Evolutionary conservation across 176 grass and related monocot genomes (phyloP), one percentile per base, ranked within the genome.

Genomic region (Echinochloa phyllopogon): DNA sequence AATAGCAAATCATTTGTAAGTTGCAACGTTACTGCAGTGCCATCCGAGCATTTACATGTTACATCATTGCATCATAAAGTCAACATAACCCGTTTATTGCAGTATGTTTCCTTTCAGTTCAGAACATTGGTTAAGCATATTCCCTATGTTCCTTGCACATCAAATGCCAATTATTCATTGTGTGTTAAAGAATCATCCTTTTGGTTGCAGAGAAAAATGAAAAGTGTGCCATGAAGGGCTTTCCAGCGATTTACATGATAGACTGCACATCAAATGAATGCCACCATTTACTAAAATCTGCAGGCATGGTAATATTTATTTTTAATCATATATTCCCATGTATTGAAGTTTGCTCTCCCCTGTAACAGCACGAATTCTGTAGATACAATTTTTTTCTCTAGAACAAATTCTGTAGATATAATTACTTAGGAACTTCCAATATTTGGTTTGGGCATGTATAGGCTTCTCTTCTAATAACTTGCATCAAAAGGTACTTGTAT

Each of bases 251-350:
- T 85, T 92, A 94, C 60, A 69, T 92, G 70, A 98, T 98, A 82
- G 96, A 98, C 68, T 98, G 91, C 73, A 94, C 91, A 16, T 78
- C 65, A 85, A 95, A 95, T 78, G 91, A 95, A 79, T 98, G 91
- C 82, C 79, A 39, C 61, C 89, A 79, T 85, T 87, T 98, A 72
- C 83, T 95, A 74, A 87, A 83, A 71, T 79, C 79, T 55, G 78
- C 74, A 77, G 89, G 69, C 69, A 94, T 92, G 96, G 96, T 98
- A 95, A 77, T 82, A 53, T 69, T 37, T 25, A 48, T 51, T 89
- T 80, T 51, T 23, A 67, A 65, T 16, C 29, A 53, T n/a, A 82
- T 85, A 61, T 75, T 55, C 37, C 15, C 27, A 78, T 52, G 13
- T 69, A 47, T 25, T 77, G 21, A 82, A 77, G 6, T 49, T 82